Evolutionary conservation across 768 basidiomycete species (phyloP).

Genomic region (Melanogaster broomeanus): DNA sequence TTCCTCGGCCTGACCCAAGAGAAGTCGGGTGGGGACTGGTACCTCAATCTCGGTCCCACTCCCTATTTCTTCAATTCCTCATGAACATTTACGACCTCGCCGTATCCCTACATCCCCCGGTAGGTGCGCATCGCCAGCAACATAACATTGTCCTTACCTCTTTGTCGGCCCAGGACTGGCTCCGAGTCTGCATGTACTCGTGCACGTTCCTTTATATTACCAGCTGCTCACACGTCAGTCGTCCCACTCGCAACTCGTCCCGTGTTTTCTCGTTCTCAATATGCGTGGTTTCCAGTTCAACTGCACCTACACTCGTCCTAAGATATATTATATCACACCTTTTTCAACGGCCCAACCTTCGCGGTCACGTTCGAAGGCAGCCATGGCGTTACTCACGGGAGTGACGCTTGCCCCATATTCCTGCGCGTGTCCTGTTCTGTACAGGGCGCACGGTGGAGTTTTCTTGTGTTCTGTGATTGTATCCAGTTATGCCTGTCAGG

Average conservation of each 20-base stretch:
- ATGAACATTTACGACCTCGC: slow-evolving; percentile 8
- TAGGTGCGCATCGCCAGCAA: slow-evolving; percentile 5
- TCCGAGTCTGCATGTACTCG: slow-evolving; percentile 10
- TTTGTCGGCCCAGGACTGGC: slow-evolving; percentile 20
- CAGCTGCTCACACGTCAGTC: slow-evolving; percentile 13
- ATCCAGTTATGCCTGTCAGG: slow-evolving; percentile 1
- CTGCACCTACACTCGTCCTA: slow-evolving; percentile 3
- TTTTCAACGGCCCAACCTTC: slow-evolving; percentile 1
- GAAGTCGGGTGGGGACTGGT: slow-evolving; percentile 37
- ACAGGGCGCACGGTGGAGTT: background rate
- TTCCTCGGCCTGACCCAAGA: slow-evolving; percentile 52
- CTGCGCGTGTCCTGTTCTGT: background rate
- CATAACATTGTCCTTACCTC: background rate
- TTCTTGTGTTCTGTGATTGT: background rate
- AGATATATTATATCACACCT: slow-evolving; percentile 13
- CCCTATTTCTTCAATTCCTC: slow-evolving; percentile 7
- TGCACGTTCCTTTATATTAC: slow-evolving; percentile 19
- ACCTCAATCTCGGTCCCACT: slow-evolving; percentile 30
- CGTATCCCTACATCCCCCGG: slow-evolving; percentile 15
- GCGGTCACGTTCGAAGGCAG: slow-evolving; percentile 11
- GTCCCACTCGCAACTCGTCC: slow-evolving; percentile 10
- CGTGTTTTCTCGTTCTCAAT: slow-evolving; percentile 7
- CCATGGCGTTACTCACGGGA: background rate
- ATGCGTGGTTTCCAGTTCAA: slow-evolving; percentile 11
- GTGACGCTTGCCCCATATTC: slow-evolving; percentile 3